Conservation (phyloP, 2,329 filamentous ascomycete genomes). For the Hypocrella siamensis region DNA sequence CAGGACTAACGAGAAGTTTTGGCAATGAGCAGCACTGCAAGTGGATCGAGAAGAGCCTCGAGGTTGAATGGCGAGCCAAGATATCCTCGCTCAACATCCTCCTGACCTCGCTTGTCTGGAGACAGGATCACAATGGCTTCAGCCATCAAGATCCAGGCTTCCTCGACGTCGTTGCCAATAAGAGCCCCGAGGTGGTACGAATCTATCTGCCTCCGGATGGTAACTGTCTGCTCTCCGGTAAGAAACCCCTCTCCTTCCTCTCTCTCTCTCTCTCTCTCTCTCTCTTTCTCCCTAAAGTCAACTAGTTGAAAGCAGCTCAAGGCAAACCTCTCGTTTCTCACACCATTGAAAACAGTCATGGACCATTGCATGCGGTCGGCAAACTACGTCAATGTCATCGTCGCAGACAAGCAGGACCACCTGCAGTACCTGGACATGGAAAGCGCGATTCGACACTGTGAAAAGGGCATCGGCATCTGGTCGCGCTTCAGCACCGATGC, state of each 20-base stretch:
- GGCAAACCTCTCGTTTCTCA: no score
- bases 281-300: no score
- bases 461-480: constrained; percentile 68
- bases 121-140: constrained; percentile 74
- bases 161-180: constrained; percentile 65
- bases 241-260: constrained; percentile 2
- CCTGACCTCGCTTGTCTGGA: constrained; percentile 63
- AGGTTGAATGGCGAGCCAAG: constrained; percentile 62
- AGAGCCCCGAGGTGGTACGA: constrained; percentile 63
- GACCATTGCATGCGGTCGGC: constrained; percentile 57
- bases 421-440: constrained; percentile 64
- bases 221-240: constrained; percentile 54
- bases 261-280: no score
- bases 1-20: no score
- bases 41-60: constrained; percentile 70
- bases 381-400: constrained; percentile 72
- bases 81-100: constrained; percentile 67
- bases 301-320: no score
- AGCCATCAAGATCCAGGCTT: constrained; percentile 71
- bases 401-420: constrained; percentile 67
- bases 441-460: constrained; percentile 58
- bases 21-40: constrained; percentile 70
- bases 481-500: constrained; percentile 58
- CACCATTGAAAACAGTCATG: constrained; percentile 36
- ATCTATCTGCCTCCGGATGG: constrained; percentile 71